Evolutionary conservation across 106 monocot genomes (phyloP).

Genomic region (Dioscorea alata): DNA sequence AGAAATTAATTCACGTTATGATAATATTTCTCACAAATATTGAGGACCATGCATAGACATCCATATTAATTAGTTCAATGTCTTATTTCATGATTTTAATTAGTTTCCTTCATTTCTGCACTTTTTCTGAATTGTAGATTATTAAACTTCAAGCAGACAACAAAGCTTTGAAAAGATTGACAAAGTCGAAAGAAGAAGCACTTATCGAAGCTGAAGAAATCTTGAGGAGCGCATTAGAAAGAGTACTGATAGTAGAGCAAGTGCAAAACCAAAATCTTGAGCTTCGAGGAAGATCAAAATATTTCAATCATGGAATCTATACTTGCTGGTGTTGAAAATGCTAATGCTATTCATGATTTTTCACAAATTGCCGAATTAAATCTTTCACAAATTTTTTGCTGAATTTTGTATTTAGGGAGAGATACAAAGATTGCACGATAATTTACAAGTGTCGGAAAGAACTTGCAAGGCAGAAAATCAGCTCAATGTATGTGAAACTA

Average conservation of each 20-base stretch:
- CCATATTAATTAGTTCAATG: too few species aligned
- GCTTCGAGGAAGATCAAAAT: conserved; percentile 33
- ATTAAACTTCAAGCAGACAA: conserved; percentile 27
- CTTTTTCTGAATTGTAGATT: conserved; percentile 12
- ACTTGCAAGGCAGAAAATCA: conserved; percentile 47
- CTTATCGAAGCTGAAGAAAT: conserved; percentile 34
- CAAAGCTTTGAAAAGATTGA: conserved; percentile 25
- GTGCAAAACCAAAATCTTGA: conserved; percentile 45
- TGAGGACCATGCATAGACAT: too few species aligned
- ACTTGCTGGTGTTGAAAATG: conserved; percentile 43
- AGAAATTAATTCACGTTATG: too few species aligned
- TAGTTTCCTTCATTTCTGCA: too few species aligned
- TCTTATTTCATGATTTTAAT: too few species aligned
- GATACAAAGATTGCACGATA: conserved; percentile 51
- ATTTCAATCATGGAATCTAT: conserved; percentile 35
- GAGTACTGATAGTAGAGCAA: conserved; percentile 28
- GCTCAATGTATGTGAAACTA: conserved; percentile 55
- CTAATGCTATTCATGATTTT: conserved; percentile 52
- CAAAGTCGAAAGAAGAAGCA: conserved; percentile 43
- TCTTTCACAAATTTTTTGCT: too few species aligned
- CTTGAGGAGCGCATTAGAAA: conserved; percentile 21
- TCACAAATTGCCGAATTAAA: conserved; percentile 25
- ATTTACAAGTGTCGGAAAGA: conserved; percentile 45
- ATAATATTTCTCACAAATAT: too few species aligned
- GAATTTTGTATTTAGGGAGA: conserved; percentile 39